Percentiles rank a stretch among this genome's conserved stretches.
phyloP scores from a whole-genome alignment of 2,329 filamentous ascomycete genomes.

The Alternaria consortialis region DNA sequence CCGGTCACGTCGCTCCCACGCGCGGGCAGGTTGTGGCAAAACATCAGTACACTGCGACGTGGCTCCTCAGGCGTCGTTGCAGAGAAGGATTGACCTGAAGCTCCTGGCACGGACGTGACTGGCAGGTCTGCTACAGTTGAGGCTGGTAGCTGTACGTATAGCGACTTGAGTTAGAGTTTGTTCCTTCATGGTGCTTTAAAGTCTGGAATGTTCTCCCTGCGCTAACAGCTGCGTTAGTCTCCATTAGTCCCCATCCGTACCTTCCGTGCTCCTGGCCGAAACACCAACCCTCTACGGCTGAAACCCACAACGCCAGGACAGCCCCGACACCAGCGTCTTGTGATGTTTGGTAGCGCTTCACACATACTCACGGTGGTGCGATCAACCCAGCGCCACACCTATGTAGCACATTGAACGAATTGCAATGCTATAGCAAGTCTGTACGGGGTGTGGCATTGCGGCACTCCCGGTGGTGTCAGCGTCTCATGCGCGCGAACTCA shows the following conservation, averaged over 20 bases:
- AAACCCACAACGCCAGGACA: slow-evolving; percentile 35
- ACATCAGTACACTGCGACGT: background rate
- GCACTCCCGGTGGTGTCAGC: slow-evolving; percentile 12
- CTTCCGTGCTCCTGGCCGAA: slow-evolving; percentile 22
- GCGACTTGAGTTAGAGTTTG: background rate
- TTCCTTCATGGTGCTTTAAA: background rate
- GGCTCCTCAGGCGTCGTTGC: background rate
- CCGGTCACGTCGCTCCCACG: background rate
- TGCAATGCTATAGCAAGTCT: slow-evolving; percentile 3
- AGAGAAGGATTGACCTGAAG: too few species aligned
- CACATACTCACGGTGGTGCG: slow-evolving; percentile 13
- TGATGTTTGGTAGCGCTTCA: slow-evolving; percentile 17
- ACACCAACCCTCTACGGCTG: slow-evolving; percentile 24
- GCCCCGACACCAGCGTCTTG: slow-evolving; percentile 37
- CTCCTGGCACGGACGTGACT: background rate
- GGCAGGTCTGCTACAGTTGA: background rate
- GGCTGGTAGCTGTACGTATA: background rate
- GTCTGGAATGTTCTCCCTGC: background rate
- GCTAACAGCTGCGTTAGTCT: background rate
- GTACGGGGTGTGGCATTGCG: slow-evolving; percentile 3
- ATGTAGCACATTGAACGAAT: slow-evolving; percentile 14
- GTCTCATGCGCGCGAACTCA: slow-evolving; percentile 10
- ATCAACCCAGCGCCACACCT: slow-evolving; percentile 4
- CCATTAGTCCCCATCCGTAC: background rate
- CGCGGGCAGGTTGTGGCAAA: background rate